phyloP scores from a whole-genome alignment of 148 eudicot genomes.

The Silene uniflora region DNA sequence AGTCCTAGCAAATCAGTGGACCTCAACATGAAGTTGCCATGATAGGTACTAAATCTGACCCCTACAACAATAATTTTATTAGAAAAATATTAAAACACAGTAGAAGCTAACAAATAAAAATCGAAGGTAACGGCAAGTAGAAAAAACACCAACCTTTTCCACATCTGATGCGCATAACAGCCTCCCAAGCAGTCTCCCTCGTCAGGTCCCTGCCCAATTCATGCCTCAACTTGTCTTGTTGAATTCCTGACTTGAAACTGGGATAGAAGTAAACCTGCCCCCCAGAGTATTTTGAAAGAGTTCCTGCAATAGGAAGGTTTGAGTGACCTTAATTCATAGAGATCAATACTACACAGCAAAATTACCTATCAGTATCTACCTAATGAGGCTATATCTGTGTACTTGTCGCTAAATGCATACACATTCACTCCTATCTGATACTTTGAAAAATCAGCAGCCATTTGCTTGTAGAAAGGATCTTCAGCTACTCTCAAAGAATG shows the following conservation, averaged over 20 bases:
- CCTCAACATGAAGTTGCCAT: constrained; percentile 96
- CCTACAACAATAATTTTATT: constrained; percentile 36
- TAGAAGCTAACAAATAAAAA: neutral
- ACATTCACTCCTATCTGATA: constrained; percentile 83
- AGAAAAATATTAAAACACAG: neutral
- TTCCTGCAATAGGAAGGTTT: constrained; percentile 44
- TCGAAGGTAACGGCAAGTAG: neutral
- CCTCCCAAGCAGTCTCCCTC: constrained; percentile 98
- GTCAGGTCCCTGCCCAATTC: constrained; percentile 92
- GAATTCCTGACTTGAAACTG: constrained; percentile 56
- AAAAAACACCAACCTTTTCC: constrained; percentile 68
- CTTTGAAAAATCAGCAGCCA: constrained; percentile 97
- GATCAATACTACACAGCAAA: neutral
- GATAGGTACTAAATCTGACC: constrained; percentile 80
- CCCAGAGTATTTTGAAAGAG: constrained; percentile 92
- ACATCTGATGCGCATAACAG: constrained; percentile 95
- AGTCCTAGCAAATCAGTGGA: constrained; percentile 91
- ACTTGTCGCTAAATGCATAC: constrained; percentile 95
- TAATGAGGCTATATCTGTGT: constrained; percentile 87
- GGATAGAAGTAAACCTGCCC: constrained; percentile 93
- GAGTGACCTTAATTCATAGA: neutral
- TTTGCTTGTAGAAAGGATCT: constrained; percentile 97
- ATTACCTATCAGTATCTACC: constrained; percentile 37
- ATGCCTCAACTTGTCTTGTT: constrained; percentile 75
- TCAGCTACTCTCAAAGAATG: constrained; percentile 72